phyloP scores from a whole-genome alignment of 805 yeast species.

The Zygosaccharomyces rouxii region DNA sequence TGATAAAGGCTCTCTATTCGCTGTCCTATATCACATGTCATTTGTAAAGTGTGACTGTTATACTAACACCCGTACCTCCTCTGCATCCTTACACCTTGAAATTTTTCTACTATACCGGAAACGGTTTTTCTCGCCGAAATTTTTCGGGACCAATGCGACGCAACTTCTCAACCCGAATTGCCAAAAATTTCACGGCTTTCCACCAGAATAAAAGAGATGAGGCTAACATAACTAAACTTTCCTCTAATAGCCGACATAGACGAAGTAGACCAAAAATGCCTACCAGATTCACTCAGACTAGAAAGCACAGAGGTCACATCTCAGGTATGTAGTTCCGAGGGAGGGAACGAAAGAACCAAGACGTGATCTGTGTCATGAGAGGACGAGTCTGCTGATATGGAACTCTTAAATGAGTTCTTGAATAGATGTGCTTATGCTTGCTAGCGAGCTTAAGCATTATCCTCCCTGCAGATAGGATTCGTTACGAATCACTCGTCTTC shows the following conservation, averaged over 20 bases:
- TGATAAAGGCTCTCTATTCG: too few species aligned
- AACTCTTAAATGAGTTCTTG: not conserved
- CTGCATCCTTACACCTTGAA: not conserved
- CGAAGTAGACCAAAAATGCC: slow-evolving; percentile 62
- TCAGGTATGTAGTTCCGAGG: slow-evolving; percentile 70
- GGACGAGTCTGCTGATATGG: slow-evolving; percentile 2
- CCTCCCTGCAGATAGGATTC: slow-evolving; percentile 5
- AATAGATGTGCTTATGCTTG: not conserved
- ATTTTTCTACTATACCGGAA: not conserved
- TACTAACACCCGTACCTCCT: not conserved
- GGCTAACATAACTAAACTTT: not conserved
- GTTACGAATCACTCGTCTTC: not conserved
- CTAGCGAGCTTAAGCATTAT: not conserved
- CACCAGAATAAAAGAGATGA: slow-evolving; percentile 2
- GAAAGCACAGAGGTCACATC: slow-evolving; percentile 99
- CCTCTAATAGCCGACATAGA: not conserved
- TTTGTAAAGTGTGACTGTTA: not conserved
- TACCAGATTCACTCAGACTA: slow-evolving; percentile 98
- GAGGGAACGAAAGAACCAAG: slow-evolving; percentile 42
- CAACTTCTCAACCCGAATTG: not conserved
- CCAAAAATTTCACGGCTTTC: slow-evolving; percentile 1
- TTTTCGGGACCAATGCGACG: not conserved
- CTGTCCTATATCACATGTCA: not conserved
- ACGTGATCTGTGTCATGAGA: slow-evolving; percentile 27
- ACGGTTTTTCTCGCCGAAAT: not conserved